Conservation (phyloP, 345 rosid species). For the Sonneratia alba region DNA sequence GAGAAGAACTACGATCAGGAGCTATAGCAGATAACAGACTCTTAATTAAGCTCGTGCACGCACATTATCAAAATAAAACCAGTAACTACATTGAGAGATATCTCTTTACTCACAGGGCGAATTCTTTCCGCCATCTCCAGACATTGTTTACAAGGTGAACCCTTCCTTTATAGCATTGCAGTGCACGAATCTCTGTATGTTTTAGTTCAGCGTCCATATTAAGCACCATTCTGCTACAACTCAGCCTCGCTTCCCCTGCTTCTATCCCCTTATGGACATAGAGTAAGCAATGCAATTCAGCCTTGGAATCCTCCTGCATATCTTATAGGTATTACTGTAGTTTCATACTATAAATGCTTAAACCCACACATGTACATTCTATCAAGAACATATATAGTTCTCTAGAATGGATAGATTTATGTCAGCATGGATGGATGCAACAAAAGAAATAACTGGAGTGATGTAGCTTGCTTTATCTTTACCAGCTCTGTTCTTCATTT, state of each 20-base stretch:
- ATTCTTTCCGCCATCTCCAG: not conserved
- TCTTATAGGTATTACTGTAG: not conserved
- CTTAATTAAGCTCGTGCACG: not conserved
- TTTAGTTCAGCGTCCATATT: not conserved
- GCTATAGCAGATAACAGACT: not conserved
- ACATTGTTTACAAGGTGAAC: not conserved
- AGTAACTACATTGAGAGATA: not conserved
- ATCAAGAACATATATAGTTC: not conserved
- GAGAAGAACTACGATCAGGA: not conserved
- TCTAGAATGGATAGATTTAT: not conserved
- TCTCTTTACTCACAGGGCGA: not conserved
- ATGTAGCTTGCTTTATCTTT: constrained; percentile 23
- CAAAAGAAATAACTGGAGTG: not conserved
- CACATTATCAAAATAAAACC: not conserved
- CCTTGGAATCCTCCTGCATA: not conserved
- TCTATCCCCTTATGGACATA: not conserved
- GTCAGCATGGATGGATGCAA: not conserved
- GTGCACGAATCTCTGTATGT: too few species aligned
- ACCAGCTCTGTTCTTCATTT: constrained; percentile 20
- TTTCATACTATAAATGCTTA: not conserved
- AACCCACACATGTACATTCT: not conserved
- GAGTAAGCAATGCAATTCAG: not conserved
- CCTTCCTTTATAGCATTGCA: not conserved
- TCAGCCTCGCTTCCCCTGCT: not conserved
- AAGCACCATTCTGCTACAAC: not conserved